Percentiles rank a stretch among this genome's conserved stretches.
These are phyloP conservation scores for Mortierella sp. DNA, from an alignment of 371 early-diverging fungal species.

Conservation along the genomic window DNA sequence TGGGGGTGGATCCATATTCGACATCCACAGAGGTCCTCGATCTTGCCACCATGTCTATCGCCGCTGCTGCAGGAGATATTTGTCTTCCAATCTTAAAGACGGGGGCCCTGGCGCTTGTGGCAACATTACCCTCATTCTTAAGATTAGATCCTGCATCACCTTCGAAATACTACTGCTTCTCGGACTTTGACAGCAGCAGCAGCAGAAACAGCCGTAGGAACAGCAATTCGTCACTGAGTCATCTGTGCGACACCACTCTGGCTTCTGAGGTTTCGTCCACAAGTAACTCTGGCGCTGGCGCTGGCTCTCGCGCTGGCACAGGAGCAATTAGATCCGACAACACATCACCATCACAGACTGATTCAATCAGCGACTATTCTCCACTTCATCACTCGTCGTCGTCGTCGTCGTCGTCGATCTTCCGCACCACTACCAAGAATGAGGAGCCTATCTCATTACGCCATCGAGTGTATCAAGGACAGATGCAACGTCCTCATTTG, in stretches of 20 bases:
- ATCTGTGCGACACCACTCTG: not conserved
- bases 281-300: too few relatives aligned
- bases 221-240: not conserved
- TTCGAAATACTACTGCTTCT: constrained; percentile 38
- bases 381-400: too few relatives aligned
- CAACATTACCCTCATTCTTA: constrained; percentile 29
- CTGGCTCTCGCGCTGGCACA: too few relatives aligned
- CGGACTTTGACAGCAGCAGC: constrained; percentile 16
- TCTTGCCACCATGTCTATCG: not conserved
- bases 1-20: not conserved
- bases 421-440: not conserved
- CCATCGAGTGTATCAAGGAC: constrained; percentile 35
- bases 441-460: constrained; percentile 18
- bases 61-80: constrained; percentile 5
- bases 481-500: constrained; percentile 45
- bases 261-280: not conserved
- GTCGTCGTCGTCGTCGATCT: too few relatives aligned
- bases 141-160: constrained; percentile 9
- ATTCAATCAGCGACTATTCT: too few relatives aligned
- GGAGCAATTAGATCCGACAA: constrained; percentile 2
- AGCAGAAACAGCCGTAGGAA: not conserved
- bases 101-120: constrained; percentile 8
- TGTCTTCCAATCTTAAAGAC: constrained; percentile 29
- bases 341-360: not conserved
- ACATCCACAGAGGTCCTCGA: not conserved